phyloP scores from a whole-genome alignment of 768 basidiomycete genomes.

The Tephrocybe sp. region DNA sequence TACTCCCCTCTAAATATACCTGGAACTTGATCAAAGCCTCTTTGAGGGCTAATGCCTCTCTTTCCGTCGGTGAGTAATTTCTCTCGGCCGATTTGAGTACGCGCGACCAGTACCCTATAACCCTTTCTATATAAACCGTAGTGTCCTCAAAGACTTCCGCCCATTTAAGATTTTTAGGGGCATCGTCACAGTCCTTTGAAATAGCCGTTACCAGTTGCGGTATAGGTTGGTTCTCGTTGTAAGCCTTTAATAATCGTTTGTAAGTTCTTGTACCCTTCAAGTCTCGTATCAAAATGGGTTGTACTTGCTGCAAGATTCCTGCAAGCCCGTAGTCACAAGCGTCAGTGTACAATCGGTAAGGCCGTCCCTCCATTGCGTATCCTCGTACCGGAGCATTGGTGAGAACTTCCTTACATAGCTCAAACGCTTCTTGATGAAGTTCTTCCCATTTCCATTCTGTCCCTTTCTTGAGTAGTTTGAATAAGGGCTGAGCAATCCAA shows the following conservation, averaged over 20 bases:
- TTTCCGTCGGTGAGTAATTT: constrained; percentile 25
- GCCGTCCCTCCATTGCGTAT: constrained; percentile 24
- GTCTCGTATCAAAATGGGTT: constrained; percentile 25
- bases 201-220: no score
- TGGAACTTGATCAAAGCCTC: no score
- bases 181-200: constrained; percentile 26
- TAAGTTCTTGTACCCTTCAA: constrained; percentile 27
- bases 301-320: constrained; percentile 39
- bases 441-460: no score
- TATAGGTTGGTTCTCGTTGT: no score
- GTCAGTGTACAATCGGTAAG: constrained; percentile 24
- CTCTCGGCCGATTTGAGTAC: constrained; percentile 29
- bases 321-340: not conserved
- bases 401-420: no score
- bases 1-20: constrained; percentile 22
- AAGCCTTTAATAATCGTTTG: constrained; percentile 14
- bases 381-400: constrained; percentile 30
- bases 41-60: constrained; percentile 25
- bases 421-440: no score
- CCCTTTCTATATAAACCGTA: no score
- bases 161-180: constrained; percentile 28
- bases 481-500: no score
- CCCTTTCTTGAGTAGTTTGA: no score
- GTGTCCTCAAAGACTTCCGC: constrained; percentile 27
- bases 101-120: no score